Base-by-base conservation (phyloP, 2,329 filamentous ascomycete genomes). In the Aureobasidium zeae region DNA sequence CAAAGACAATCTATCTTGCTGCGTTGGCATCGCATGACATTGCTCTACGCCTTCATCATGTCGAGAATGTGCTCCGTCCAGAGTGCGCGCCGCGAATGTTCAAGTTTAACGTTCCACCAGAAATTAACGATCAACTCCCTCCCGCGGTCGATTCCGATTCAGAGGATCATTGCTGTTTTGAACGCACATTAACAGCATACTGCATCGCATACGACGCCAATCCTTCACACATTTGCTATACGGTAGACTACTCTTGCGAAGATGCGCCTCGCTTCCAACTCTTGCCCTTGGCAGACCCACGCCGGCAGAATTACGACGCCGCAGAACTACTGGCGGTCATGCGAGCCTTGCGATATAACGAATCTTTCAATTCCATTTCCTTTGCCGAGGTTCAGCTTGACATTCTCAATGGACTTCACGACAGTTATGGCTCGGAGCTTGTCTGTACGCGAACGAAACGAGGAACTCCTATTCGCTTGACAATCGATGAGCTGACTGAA, bases 241-340 rank as follows among this genome's bases (percentile, higher is more conserved):
- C 69, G 5, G 72, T 81, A 45, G 71, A 77, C 53, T 69, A 72
- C 52, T 62, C 73, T 45, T 75, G 72, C 49, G 80, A 84, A 57
- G 79, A 85, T 62, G 73, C 71, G 21, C 81, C 81, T 4, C 73
- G 74, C 25, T 85, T 85, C 55, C 71, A 73, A 49, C 67, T 85
- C 7, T 65, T 81, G 6, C 71, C 70, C 15, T 76, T 79, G 2
- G 67, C 70, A 15, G 67, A 68, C 35, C 61, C 67, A 8, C 63
- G 67, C 33, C 64, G 68, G 35, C 62, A 63, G 10, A 70, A 71
- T 26, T 85, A 85, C 54, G 71, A 67, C 2, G 65, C 69, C 4
- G 57, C 78, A 17, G 81, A 84, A 55, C 62, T 84, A n/a, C 68
- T 85, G 21, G 78, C 81, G 4, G 71, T 85, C n/a, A 72, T 83